Conservation (phyloP, 176 grass and related monocot species). For the Lolium perenne region DNA sequence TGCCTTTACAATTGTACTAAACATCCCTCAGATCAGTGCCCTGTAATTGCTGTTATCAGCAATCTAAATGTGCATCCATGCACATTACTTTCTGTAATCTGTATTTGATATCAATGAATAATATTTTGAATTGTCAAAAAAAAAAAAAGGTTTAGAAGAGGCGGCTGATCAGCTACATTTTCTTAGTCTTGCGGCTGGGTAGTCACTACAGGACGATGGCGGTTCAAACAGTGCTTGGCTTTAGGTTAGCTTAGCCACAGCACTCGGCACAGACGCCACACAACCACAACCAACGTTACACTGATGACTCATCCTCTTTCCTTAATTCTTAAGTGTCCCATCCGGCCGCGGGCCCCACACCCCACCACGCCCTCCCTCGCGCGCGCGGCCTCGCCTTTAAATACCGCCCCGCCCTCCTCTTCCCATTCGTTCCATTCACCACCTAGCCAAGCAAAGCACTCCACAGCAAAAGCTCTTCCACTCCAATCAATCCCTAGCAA, state of each 20-base stretch:
- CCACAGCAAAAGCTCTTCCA: neutral
- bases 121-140: too few species aligned
- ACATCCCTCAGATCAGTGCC: too few species aligned
- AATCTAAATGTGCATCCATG: too few species aligned
- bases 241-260: conserved; percentile 33
- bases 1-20: too few species aligned
- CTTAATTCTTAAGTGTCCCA: conserved; percentile 61
- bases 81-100: too few species aligned
- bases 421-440: conserved; percentile 58
- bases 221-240: neutral
- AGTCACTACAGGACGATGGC: neutral
- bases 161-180: neutral
- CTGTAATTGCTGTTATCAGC: too few species aligned
- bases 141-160: too few species aligned
- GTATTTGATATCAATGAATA: too few species aligned
- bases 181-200: neutral
- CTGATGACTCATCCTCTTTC: neutral
- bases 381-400: conserved; percentile 34
- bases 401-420: conserved; percentile 43
- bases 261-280: neutral
- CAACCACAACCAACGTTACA: neutral
- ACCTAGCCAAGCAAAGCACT: conserved; percentile 35
- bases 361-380: neutral
- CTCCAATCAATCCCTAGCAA: neutral
- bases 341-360: conserved; percentile 18